These are phyloP conservation scores for Apophysomyces sp. DNA, from an alignment of 371 early-diverging fungal genomes.

Conservation along the genomic window DNA sequence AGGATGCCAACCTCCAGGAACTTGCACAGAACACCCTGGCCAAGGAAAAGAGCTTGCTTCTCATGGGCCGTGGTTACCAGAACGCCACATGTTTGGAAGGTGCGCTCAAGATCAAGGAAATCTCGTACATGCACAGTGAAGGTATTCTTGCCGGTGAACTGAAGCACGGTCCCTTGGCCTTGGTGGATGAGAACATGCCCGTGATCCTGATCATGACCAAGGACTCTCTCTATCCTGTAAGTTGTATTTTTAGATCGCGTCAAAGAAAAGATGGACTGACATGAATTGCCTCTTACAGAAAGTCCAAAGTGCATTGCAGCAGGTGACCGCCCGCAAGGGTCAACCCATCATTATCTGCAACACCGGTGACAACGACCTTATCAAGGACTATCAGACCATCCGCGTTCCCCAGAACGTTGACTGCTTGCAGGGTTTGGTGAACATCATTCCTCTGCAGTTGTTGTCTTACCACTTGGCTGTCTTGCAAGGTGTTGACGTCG, in stretches of 20 bases:
- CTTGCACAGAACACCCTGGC: slow-evolving; percentile 77
- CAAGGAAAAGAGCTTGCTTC: slow-evolving; percentile 84
- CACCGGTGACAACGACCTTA: slow-evolving; percentile 68
- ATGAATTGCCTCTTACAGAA: slow-evolving; percentile 39
- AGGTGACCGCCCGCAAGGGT: slow-evolving; percentile 95
- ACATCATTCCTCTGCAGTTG: slow-evolving; percentile 96
- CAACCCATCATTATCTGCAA: slow-evolving; percentile 96
- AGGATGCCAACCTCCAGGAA: slow-evolving; percentile 77
- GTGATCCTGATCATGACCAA: slow-evolving; percentile 64
- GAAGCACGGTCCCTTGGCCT: slow-evolving; percentile 99
- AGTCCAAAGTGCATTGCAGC: slow-evolving; percentile 93
- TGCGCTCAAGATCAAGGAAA: slow-evolving; percentile 99
- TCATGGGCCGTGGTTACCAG: slow-evolving; percentile 98
- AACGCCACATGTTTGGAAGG: slow-evolving; percentile 98
- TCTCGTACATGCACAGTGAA: slow-evolving; percentile 96
- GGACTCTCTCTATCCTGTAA: slow-evolving; percentile 27
- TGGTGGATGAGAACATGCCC: slow-evolving; percentile 96
- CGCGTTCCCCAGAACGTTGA: slow-evolving; percentile 93
- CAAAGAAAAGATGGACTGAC: too few species aligned
- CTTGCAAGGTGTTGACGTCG: slow-evolving; percentile 92
- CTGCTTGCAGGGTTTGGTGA: slow-evolving; percentile 78
- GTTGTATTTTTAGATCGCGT: too few species aligned
- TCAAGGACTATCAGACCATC: slow-evolving; percentile 70
- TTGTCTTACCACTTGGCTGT: slow-evolving; percentile 97
- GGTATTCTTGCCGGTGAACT: slow-evolving; percentile 98